Conservation (phyloP, 371 early-diverging fungal genomes). For the Mucor racemosus region DNA sequence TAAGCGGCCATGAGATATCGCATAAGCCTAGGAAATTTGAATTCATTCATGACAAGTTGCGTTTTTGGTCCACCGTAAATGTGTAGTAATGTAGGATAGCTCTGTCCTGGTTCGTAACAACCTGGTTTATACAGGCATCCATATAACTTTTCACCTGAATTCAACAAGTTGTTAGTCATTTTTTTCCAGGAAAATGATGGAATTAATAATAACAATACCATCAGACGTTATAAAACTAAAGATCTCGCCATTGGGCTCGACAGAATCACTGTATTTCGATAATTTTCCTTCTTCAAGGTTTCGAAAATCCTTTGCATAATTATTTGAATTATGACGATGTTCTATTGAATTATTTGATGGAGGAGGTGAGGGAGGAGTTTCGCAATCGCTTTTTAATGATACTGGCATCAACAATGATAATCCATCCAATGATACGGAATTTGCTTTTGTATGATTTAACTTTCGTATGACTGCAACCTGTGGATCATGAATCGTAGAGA, state of each 20-base stretch:
- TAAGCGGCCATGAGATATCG: slow-evolving; percentile 67
- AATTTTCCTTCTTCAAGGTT: background rate
- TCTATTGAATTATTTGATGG: background rate
- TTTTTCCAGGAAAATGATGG: slow-evolving; percentile 30
- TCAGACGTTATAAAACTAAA: slow-evolving; percentile 30
- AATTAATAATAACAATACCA: slow-evolving; percentile 12
- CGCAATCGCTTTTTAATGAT: background rate
- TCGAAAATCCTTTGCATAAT: background rate
- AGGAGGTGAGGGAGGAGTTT: background rate
- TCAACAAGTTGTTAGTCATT: background rate
- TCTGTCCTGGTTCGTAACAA: slow-evolving; percentile 50
- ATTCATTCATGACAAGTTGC: slow-evolving; percentile 76
- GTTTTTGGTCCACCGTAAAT: slow-evolving; percentile 73
- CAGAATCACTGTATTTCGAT: background rate
- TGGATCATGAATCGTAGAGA: slow-evolving; percentile 57
- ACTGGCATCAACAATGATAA: slow-evolving; percentile 8
- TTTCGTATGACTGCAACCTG: slow-evolving; percentile 28
- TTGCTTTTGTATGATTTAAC: slow-evolving; percentile 17
- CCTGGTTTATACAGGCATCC: slow-evolving; percentile 71
- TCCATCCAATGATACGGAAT: background rate
- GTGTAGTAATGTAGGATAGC: slow-evolving; percentile 62
- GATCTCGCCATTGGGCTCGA: slow-evolving; percentile 22
- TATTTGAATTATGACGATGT: background rate
- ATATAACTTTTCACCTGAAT: slow-evolving; percentile 37
- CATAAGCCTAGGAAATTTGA: slow-evolving; percentile 65